Percentiles rank a stretch among this genome's conserved stretches.
Conservation (phyloP, 352 stramenopile genomes). For the Phytophthora multivora region DNA sequence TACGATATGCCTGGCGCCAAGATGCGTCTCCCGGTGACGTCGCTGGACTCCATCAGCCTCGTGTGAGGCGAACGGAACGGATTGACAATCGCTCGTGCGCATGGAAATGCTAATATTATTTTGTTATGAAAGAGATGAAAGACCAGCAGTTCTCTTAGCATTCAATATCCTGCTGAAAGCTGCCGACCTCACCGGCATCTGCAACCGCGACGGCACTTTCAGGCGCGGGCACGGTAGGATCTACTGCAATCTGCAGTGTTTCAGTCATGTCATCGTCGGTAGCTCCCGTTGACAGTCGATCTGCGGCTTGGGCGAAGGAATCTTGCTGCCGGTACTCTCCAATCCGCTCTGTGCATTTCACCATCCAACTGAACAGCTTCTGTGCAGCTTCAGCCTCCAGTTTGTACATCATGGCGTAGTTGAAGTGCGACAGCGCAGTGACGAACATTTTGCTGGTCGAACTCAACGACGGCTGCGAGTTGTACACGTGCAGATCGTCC, state of each 20-base stretch:
- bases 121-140: not conserved
- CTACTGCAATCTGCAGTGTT: constrained; percentile 19
- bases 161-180: constrained; percentile 13
- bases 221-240: not conserved
- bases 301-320: constrained; percentile 45
- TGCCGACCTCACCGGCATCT: constrained; percentile 8
- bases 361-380: constrained; percentile 57
- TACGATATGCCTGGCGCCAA: constrained; percentile 40
- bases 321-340: constrained; percentile 43
- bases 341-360: constrained; percentile 55
- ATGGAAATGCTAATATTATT: constrained; percentile 8
- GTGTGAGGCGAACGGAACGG: constrained; percentile 8
- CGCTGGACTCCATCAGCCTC: constrained; percentile 30
- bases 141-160: constrained; percentile 1
- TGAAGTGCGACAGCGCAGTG: constrained; percentile 53
- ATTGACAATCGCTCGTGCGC: not conserved
- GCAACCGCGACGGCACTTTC: constrained; percentile 2
- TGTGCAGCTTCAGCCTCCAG: constrained; percentile 37
- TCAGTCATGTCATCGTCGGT: not conserved
- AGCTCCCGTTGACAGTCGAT: constrained; percentile 33
- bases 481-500: constrained; percentile 62
- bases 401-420: constrained; percentile 74
- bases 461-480: constrained; percentile 54
- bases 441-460: constrained; percentile 59
- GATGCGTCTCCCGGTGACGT: constrained; percentile 17